These are phyloP conservation scores for Cucurbita argyrosperma DNA, from an alignment of 306 rosid species.

Conservation along the genomic window DNA sequence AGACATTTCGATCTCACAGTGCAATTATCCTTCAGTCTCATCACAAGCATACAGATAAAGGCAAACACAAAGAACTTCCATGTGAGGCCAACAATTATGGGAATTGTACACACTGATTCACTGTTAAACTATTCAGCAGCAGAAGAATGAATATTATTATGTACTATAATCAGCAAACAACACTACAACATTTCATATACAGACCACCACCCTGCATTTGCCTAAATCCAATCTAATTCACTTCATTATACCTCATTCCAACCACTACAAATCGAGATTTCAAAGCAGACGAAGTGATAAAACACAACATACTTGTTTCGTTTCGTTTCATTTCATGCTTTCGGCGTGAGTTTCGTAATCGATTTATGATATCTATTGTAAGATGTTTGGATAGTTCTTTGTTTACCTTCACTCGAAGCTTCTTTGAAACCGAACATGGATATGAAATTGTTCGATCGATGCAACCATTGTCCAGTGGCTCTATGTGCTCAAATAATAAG, in stretches of 20 bases:
- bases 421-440: background rate
- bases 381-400: background rate
- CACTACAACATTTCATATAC: background rate
- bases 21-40: background rate
- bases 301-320: background rate
- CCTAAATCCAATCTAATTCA: slow-evolving; percentile 3
- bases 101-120: background rate
- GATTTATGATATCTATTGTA: background rate
- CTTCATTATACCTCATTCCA: background rate
- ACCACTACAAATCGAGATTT: slow-evolving; percentile 3
- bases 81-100: background rate
- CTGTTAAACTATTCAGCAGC: background rate
- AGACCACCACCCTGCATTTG: background rate
- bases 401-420: background rate
- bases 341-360: background rate
- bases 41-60: background rate
- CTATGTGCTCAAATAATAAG: background rate
- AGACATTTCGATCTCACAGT: background rate
- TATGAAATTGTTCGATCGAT: background rate
- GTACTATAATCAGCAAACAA: slow-evolving; percentile 3
- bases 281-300: background rate
- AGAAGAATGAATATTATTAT: slow-evolving; percentile 5
- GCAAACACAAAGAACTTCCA: background rate
- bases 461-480: background rate
- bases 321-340: background rate